Evolutionary conservation across 2,329 filamentous ascomycete genomes (phyloP).

Genomic region (Botryotinia globosa): DNA sequence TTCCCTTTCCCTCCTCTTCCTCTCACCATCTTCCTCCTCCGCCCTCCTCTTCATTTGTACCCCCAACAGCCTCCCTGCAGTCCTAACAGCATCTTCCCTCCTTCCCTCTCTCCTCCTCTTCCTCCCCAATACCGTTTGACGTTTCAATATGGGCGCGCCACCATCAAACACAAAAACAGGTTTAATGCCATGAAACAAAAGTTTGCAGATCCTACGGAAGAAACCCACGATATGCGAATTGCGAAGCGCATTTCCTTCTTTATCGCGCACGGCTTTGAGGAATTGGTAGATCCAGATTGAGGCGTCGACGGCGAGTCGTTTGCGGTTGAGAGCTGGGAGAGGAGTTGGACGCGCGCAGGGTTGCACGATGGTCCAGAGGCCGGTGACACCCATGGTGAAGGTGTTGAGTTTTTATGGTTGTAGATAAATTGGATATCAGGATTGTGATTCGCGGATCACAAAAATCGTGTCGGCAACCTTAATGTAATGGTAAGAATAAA

Average conservation of each 20-base stretch:
- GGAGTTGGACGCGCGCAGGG: conserved; percentile 95
- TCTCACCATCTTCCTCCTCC: conserved; percentile 75
- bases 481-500: background rate
- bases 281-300: conserved; percentile 99
- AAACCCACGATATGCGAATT: conserved; percentile 97
- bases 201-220: conserved; percentile 96
- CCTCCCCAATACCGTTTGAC: conserved; percentile 79
- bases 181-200: conserved; percentile 92
- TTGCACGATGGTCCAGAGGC: conserved; percentile 93
- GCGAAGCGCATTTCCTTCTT: conserved; percentile 92
- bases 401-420: background rate
- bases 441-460: background rate
- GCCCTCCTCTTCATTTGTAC: conserved; percentile 90
- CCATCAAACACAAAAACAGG: conserved; percentile 99
- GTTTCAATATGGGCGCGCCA: conserved; percentile 84
- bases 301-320: conserved; percentile 93
- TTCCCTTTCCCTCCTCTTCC: conserved; percentile 47
- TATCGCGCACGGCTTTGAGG: conserved; percentile 96
- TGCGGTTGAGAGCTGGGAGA: conserved; percentile 92
- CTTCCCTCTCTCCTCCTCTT: conserved; percentile 81
- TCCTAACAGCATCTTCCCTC: conserved; percentile 87
- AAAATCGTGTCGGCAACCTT: background rate
- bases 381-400: conserved; percentile 85
- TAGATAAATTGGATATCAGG: background rate
- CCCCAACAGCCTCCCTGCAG: conserved; percentile 85